Conservation (phyloP, 2,329 filamentous ascomycete genomes). For the Alternaria sp. region DNA sequence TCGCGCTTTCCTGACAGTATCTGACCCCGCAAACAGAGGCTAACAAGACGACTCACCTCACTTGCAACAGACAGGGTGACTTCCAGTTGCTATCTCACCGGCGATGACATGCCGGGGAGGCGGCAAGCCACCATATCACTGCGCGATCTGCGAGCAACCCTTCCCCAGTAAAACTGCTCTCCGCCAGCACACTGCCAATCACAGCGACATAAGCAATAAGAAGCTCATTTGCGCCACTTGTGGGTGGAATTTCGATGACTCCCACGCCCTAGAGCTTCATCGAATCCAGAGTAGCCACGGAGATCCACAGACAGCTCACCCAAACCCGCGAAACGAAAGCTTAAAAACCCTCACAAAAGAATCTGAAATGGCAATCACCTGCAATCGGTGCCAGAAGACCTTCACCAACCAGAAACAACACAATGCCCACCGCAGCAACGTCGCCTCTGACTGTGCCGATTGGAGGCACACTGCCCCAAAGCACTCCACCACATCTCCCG, state of each 20-base stretch:
- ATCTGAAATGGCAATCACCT: slow-evolving; percentile 6
- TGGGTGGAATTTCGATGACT: slow-evolving; percentile 25
- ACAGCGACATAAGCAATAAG: slow-evolving; percentile 14
- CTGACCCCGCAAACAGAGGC: slow-evolving; percentile 10
- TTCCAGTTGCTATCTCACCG: neutral
- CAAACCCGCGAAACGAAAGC: slow-evolving; percentile 18
- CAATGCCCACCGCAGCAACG: slow-evolving; percentile 20
- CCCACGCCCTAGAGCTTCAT: slow-evolving; percentile 33
- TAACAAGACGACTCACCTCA: neutral
- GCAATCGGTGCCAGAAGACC: slow-evolving; percentile 21
- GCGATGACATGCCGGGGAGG: neutral
- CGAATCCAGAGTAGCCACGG: slow-evolving; percentile 20
- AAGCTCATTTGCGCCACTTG: slow-evolving; percentile 23
- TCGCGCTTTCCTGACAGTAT: slow-evolving; percentile 6
- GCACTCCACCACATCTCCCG: neutral
- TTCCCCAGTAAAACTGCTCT: slow-evolving; percentile 27
- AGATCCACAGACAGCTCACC: neutral
- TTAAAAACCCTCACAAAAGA: neutral
- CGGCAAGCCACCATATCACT: slow-evolving; percentile 14
- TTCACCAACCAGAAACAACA: slow-evolving; percentile 19
- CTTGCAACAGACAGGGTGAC: neutral
- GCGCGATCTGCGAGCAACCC: slow-evolving; percentile 26
- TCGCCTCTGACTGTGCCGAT: slow-evolving; percentile 25
- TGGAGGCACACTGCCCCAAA: slow-evolving; percentile 13
- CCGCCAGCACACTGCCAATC: slow-evolving; percentile 21